Percentiles rank a stretch among this genome's conserved stretches.
Conservation (phyloP, 2,329 filamentous ascomycete species). For the Colletotrichum liriopes region DNA sequence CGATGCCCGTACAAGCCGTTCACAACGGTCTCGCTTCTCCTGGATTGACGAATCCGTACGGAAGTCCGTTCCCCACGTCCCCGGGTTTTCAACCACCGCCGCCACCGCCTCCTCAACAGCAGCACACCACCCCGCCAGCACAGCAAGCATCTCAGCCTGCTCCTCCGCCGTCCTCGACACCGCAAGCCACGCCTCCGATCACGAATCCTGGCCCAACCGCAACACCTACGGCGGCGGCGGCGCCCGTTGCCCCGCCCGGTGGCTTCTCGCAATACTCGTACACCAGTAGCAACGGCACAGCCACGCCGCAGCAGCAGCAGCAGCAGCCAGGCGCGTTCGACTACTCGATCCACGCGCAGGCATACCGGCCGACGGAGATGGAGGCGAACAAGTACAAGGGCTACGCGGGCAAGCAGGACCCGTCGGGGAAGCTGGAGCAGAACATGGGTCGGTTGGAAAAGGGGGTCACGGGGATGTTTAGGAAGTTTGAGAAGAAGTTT, state of each 20-base stretch:
- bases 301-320: slow-evolving; percentile 43
- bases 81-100: slow-evolving; percentile 60
- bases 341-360: slow-evolving; percentile 77
- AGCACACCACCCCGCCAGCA: slow-evolving; percentile 45
- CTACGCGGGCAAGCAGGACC: slow-evolving; percentile 62
- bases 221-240: neutral
- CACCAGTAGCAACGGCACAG: slow-evolving; percentile 45
- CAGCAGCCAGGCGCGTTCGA: slow-evolving; percentile 52
- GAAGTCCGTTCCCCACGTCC: slow-evolving; percentile 61
- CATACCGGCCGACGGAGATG: slow-evolving; percentile 77
- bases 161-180: slow-evolving; percentile 42
- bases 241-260: slow-evolving; percentile 59
- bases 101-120: slow-evolving; percentile 47
- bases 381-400: slow-evolving; percentile 65
- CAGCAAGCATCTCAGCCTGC: slow-evolving; percentile 47
- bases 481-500: slow-evolving; percentile 85
- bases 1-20: slow-evolving; percentile 59
- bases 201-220: slow-evolving; percentile 51
- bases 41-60: slow-evolving; percentile 60
- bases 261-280: slow-evolving; percentile 72
- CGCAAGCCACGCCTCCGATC: slow-evolving; percentile 49
- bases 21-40: slow-evolving; percentile 57
- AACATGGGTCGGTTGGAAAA: slow-evolving; percentile 78
- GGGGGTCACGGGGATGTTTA: slow-evolving; percentile 80
- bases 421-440: slow-evolving; percentile 72